Evolutionary conservation across 176 grass and related monocot genomes (phyloP).

Genomic region (Triticum dicoccoides): DNA sequence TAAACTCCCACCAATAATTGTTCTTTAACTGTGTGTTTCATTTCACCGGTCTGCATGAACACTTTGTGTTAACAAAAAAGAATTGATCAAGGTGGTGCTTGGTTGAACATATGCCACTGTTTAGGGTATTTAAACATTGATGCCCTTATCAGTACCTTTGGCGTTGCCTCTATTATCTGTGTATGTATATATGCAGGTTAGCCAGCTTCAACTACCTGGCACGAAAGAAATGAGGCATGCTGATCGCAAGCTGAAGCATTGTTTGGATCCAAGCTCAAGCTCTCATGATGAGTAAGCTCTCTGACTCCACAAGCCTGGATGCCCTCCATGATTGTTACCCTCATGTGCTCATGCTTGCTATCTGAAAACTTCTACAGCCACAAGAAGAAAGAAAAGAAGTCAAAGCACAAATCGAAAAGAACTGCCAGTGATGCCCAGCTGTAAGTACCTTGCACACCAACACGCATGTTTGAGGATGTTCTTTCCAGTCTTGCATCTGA

Average conservation of each 20-base stretch:
- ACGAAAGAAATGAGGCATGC: constrained; percentile 60
- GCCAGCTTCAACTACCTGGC: constrained; percentile 50
- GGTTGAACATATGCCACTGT: background rate
- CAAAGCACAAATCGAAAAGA: constrained; percentile 81
- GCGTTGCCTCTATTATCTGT: too few species aligned
- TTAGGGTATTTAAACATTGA: background rate
- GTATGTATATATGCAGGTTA: constrained; percentile 34
- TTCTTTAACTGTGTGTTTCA: background rate
- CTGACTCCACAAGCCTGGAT: background rate
- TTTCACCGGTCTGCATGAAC: background rate
- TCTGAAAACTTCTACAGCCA: constrained; percentile 27
- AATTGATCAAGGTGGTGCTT: background rate
- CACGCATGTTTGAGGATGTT: background rate
- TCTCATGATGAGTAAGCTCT: constrained; percentile 60
- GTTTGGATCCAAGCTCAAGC: constrained; percentile 64
- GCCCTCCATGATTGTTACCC: background rate
- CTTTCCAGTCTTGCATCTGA: constrained; percentile 12
- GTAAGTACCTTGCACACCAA: constrained; percentile 20
- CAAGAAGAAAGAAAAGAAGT: constrained; percentile 77
- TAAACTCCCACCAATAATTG: background rate
- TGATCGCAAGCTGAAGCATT: constrained; percentile 74
- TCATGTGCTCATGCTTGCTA: background rate
- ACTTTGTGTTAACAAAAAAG: background rate
- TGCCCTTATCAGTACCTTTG: background rate
- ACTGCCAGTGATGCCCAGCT: constrained; percentile 47